A percentile compares a stretch with the other conserved stretches of the same genome.
These are phyloP conservation scores for Inosperma sp. DNA, from an alignment of 768 basidiomycete genomes.

Conservation along the genomic window DNA sequence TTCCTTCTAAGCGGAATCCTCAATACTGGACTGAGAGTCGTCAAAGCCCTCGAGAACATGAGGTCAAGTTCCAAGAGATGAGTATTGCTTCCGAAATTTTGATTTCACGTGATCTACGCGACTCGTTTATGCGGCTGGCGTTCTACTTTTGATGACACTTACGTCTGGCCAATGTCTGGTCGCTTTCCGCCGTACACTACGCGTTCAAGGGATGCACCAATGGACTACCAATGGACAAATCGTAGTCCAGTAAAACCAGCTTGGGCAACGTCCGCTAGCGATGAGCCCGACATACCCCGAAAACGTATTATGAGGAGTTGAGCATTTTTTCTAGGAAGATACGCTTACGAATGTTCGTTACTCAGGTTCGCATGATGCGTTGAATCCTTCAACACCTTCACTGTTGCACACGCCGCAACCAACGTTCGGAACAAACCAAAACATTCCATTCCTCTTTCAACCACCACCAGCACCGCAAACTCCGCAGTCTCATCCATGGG, in stretches of 20 bases:
- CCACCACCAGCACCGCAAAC: constrained; percentile 37
- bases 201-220: constrained; percentile 76
- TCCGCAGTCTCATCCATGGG: constrained; percentile 58
- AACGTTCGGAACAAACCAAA: constrained; percentile 59
- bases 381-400: constrained; percentile 42
- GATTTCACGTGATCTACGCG: constrained; percentile 33
- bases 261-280: constrained; percentile 46
- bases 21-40: constrained; percentile 19
- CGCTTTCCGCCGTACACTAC: constrained; percentile 21
- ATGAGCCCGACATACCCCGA: constrained; percentile 51
- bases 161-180: constrained; percentile 14
- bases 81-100: not conserved
- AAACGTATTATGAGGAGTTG: constrained; percentile 52
- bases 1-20: constrained; percentile 28
- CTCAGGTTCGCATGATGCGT: constrained; percentile 38
- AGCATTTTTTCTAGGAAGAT: constrained; percentile 6
- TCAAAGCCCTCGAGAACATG: constrained; percentile 27
- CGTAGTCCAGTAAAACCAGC: constrained; percentile 53
- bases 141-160: constrained; percentile 5
- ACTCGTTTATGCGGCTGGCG: constrained; percentile 15
- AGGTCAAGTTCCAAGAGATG: too few species aligned
- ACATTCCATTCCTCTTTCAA: constrained; percentile 70
- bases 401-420: constrained; percentile 33
- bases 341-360: constrained; percentile 7
- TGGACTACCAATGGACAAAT: constrained; percentile 86